Conservation (phyloP, 306 rosid species). For the Lathyrus tuberosus region DNA sequence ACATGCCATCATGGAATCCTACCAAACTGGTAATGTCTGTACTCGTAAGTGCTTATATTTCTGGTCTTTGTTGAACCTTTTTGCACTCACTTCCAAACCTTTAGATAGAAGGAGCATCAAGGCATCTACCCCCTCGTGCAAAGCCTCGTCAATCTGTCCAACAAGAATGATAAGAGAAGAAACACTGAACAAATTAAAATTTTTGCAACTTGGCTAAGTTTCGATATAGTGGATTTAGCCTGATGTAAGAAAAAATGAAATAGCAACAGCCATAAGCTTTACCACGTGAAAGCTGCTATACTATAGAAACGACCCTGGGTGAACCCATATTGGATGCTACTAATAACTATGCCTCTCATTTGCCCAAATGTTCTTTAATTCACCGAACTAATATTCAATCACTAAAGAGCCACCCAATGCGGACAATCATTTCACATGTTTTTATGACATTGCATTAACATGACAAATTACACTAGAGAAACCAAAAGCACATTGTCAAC, state of each 20-base stretch:
- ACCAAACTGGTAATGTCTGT: conserved; percentile 58
- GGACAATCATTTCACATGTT: neutral
- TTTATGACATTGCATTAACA: conserved; percentile 10
- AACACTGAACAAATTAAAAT: neutral
- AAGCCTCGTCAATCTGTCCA: conserved; percentile 58
- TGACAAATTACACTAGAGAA: conserved; percentile 6
- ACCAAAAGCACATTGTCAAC: conserved; percentile 20
- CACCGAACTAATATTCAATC: neutral
- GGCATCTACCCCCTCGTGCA: conserved; percentile 60
- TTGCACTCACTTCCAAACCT: conserved; percentile 64
- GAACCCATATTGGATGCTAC: conserved; percentile 1
- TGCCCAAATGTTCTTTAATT: conserved; percentile 1
- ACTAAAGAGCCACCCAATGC: conserved; percentile 26
- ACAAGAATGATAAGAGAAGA: neutral
- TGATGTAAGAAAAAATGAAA: conserved; percentile 10
- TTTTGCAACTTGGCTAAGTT: conserved; percentile 1
- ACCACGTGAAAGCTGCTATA: neutral
- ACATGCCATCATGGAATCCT: conserved; percentile 29
- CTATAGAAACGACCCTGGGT: conserved; percentile 15
- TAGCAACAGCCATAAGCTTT: conserved; percentile 10
- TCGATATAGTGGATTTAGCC: conserved; percentile 19
- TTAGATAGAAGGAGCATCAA: conserved; percentile 56
- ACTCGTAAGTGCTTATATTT: conserved; percentile 77
- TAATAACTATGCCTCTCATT: conserved; percentile 11
- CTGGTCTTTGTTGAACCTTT: conserved; percentile 74